phyloP scores from a whole-genome alignment of 2,329 filamentous ascomycete genomes.

The Paraconiothyrium sp. region DNA sequence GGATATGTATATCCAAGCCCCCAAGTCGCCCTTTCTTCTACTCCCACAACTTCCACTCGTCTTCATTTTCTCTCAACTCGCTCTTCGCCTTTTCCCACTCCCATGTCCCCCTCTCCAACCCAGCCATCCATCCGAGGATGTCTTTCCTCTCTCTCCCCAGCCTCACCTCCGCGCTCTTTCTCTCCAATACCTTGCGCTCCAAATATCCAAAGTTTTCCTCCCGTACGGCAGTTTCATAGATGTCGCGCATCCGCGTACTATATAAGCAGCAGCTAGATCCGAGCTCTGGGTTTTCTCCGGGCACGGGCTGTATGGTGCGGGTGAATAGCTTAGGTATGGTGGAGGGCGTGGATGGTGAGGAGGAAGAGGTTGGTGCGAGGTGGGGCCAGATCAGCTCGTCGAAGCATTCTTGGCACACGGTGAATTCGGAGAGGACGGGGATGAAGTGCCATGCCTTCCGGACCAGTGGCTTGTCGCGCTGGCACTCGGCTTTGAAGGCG shows the following conservation, averaged over 20 bases:
- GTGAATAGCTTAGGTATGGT: slow-evolving; percentile 53
- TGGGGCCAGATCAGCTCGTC: slow-evolving; percentile 79
- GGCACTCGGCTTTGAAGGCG: slow-evolving; percentile 65
- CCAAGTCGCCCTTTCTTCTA: slow-evolving; percentile 21
- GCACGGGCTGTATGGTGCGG: slow-evolving; percentile 66
- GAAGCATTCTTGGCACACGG: slow-evolving; percentile 88
- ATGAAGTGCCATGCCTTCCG: slow-evolving; percentile 80
- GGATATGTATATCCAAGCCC: neutral
- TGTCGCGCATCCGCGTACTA: slow-evolving; percentile 77
- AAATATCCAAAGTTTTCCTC: slow-evolving; percentile 74
- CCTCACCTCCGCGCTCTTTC: slow-evolving; percentile 43
- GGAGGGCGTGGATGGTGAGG: slow-evolving; percentile 36
- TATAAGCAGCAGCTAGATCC: slow-evolving; percentile 78
- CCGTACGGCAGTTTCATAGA: slow-evolving; percentile 74
- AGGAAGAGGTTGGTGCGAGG: slow-evolving; percentile 48
- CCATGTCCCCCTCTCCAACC: slow-evolving; percentile 32
- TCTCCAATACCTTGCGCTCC: slow-evolving; percentile 65
- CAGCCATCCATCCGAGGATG: slow-evolving; percentile 34
- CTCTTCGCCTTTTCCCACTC: slow-evolving; percentile 38
- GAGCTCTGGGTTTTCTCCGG: slow-evolving; percentile 53
- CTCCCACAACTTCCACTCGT: slow-evolving; percentile 45
- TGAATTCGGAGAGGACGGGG: slow-evolving; percentile 77
- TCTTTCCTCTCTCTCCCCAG: slow-evolving; percentile 58
- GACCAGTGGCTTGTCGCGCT: slow-evolving; percentile 68
- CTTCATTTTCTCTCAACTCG: slow-evolving; percentile 35